phyloP scores from a whole-genome alignment of 768 basidiomycete species.

The Termitomyces sp. region DNA sequence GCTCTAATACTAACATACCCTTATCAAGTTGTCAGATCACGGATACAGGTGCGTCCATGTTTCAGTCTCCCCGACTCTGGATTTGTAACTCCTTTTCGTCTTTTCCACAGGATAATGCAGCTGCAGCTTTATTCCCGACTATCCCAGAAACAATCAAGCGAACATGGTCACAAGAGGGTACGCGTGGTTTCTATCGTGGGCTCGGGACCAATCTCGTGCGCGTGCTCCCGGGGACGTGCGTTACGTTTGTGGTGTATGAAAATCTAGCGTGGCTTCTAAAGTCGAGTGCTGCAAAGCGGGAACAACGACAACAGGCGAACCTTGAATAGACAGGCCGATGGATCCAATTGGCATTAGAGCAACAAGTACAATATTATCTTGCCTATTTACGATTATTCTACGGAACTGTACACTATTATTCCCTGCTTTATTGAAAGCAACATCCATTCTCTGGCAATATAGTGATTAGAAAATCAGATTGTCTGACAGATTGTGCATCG shows the following conservation, averaged over 20 bases:
- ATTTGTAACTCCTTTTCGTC: not conserved
- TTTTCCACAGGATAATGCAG: constrained; percentile 56
- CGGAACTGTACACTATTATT: constrained; percentile 9
- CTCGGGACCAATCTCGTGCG: constrained; percentile 91
- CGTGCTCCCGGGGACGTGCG: constrained; percentile 94
- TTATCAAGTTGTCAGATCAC: constrained; percentile 93
- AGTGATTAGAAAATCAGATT: not conserved
- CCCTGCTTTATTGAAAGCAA: not conserved
- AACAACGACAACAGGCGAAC: constrained; percentile 17
- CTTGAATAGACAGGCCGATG: not conserved
- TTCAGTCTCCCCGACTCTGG: not conserved
- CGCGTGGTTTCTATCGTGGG: constrained; percentile 90
- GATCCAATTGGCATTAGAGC: not conserved
- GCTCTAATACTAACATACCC: constrained; percentile 89
- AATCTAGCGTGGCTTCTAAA: constrained; percentile 81
- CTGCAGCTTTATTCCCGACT: constrained; percentile 66
- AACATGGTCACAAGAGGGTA: constrained; percentile 78
- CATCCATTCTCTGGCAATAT: not conserved
- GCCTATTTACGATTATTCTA: constrained; percentile 6
- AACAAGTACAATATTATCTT: constrained; percentile 4
- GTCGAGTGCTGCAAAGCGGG: constrained; percentile 54
- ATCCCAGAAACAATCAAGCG: constrained; percentile 76
- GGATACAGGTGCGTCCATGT: constrained; percentile 67
- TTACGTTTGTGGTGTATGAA: constrained; percentile 97
- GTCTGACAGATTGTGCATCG: too few species aligned